Base-by-base conservation (phyloP, 2,329 filamentous ascomycete species). In the Penicillium sp. region DNA sequence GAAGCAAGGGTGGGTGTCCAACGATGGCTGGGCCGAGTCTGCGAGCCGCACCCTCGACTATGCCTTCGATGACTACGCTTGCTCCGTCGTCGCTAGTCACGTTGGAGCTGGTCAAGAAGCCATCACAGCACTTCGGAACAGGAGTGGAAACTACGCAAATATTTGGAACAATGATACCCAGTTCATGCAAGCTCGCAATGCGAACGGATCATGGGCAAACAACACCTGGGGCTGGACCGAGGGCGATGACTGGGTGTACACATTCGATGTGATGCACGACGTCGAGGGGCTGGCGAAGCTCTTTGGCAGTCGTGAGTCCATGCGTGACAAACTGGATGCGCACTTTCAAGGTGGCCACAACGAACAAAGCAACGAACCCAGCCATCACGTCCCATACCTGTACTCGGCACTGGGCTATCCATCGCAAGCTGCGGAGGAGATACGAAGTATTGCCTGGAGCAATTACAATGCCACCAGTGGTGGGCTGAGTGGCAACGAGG, bases 241-340 rank as follows among this genome's bases (percentile, higher is more conserved):
- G 65, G 80, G 79, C 14, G 78, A 82, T 61, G 74, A 79, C 50
- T 81, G 79, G 79, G 77, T 80, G n/a, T 82, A 82, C 63, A 81
- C 78, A 0, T 81, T 82, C 62, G 76, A 80, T 49, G 79, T 82
- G 10, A 75, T 80, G 70, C 80, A 82, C 62, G 79, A 82, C 60
- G 66, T 77, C 0, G 64, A 70, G 11, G 79, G 78, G 1, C 68
- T 82, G 1, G 77, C 78, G 4, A 55, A 52, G 1, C 66, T 82
- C n/a, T 78, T 82, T 53, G 69, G 72, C 33, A 71, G 71, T 11
- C 73, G 72, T 10, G 58, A 65, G 2, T 73, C 72, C 11, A 73
- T 82, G 72, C 77, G 77, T 40, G 58, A 68, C 1, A 79, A 77
- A 56, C 71, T 82, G 1, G 78, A 82, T 64, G 73, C 71, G 16